Base-by-base conservation (phyloP, 177 flowering plant species). In the Tripterygium wilfordii region DNA sequence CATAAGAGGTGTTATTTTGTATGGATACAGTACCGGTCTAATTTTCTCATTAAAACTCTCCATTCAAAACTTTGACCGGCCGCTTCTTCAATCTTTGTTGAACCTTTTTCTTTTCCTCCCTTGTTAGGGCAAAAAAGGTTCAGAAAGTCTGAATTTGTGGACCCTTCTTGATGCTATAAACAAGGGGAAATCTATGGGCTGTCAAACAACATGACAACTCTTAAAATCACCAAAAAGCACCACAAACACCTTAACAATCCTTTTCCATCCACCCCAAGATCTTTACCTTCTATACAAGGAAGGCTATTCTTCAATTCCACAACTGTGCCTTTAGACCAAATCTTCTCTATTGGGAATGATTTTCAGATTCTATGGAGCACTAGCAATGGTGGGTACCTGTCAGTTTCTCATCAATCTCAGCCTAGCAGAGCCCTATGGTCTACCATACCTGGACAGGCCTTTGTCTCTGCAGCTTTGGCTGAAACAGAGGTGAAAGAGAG, bases 401-500 rank as follows among this genome's bases (percentile, higher is more conserved):
- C 86, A 7, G 68, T 86, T 47, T 66, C 54, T 49, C 96, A 79
- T 47, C 42, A 28, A 6, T 69, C 86, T 19, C 44, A 67, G 5
- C 85, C 83, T 0, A 17, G 29, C 17, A 72, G 66, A 51, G 25
- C 68, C 22, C 49, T 86, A 28, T 86, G 91, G 86, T 71, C 80
- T 0, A 79, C 91, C 20, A 35, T 72, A 17, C 79, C 86, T 0
- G 91, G 88, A 3, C 70, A 73, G 35, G 70, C 91, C 21, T 86
- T 86, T 53, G 72, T 83, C 28, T 83, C 91, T 27, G 86, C 88
- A 29, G 96, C 88, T n/a, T 18, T 66, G 42, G 76, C 61, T 29
- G 88, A 81, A 13, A 79, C 91, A 16, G 80, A 83, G 64, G 75
- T 78, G 42, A 80, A 77, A 53, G 96, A 86, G 57, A 83, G 91